Evolutionary conservation across 345 rosid species (phyloP), one percentile per base, ranked within the genome.

Genomic region (Corymbia maculata): DNA sequence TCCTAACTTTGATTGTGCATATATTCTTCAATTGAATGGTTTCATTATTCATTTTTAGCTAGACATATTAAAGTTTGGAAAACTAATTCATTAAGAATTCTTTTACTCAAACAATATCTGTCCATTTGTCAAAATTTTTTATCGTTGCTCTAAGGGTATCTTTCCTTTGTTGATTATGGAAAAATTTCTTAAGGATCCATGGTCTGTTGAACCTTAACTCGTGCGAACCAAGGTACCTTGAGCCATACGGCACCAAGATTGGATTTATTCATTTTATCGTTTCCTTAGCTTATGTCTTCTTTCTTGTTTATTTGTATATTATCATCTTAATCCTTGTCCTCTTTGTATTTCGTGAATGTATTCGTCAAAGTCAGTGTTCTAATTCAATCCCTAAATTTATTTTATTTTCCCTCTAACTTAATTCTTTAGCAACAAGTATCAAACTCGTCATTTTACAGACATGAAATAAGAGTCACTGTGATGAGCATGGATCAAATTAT

Each of bases 21-120:
- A n/a, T n/a, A n/a, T 9, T 24, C 9, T 55, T 0, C 2, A 0
- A 57, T 1, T 1, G 19, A 7, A 53, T 53, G 24, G 57, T 53
- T 53, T 53, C 9, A 53, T 24, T 53, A 53, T 17, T 53, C 57
- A 19, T 53, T 53, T 53, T 53, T 24, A 53, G 57, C 57, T 24
- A 53, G 3, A 53, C 57, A 53, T 1, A 19, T 53, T 53, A 24
- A 53, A 53, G 57, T 53, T 52, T 6, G 22, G 22, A 52, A 52
- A 52, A 52, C 0, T 52, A 52, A 16, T 52, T 16, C 0, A 6
- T 0, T 0, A 8, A 52, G 4, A 52, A 52, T 52, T 16, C 22
- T 52, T 16, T 52, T 21, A 52, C 24, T 2, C 57, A 2, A 0
- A 55, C 64, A 57, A n/a, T 4, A 1, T 57, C 64, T 24, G 64